phyloP scores from a whole-genome alignment of 2,329 filamentous ascomycete species.

The Dryadomyces quercus-mongolicae region DNA sequence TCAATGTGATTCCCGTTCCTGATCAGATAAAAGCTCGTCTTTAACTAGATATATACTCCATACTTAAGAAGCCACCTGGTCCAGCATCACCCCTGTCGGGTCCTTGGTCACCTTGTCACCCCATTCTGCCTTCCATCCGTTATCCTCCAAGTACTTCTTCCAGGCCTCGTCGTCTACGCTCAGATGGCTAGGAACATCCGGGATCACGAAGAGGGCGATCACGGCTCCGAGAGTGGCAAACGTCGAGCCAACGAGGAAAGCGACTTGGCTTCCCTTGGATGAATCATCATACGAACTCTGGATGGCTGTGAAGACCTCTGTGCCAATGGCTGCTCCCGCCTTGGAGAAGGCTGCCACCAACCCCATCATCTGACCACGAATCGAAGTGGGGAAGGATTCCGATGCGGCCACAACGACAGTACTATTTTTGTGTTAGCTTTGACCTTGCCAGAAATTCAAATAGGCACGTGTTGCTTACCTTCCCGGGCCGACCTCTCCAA shows the following conservation, averaged over 20 bases:
- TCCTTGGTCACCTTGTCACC: constrained; percentile 19
- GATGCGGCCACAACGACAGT: constrained; percentile 22
- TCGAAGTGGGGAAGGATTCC: constrained; percentile 36
- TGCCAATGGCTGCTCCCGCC: constrained; percentile 36
- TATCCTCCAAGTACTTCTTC: constrained; percentile 28
- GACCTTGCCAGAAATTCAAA: background rate
- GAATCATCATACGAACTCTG: constrained; percentile 27
- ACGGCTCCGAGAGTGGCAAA: constrained; percentile 34
- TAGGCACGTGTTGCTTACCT: constrained; percentile 13
- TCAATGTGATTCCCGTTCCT: too few species aligned
- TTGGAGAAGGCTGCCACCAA: constrained; percentile 34
- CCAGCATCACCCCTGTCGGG: constrained; percentile 12
- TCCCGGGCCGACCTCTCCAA: constrained; percentile 39
- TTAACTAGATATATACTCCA: background rate
- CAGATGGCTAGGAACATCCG: constrained; percentile 20
- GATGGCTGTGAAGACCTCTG: constrained; percentile 36
- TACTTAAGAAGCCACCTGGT: background rate
- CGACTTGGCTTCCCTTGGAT: constrained; percentile 32
- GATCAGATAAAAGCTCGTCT: too few species aligned
- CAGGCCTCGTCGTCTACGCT: constrained; percentile 31
- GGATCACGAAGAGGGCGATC: constrained; percentile 31
- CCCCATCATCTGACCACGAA: constrained; percentile 36
- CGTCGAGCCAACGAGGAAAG: constrained; percentile 36
- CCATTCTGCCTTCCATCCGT: constrained; percentile 27
- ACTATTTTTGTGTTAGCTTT: constrained; percentile 9